Conservation (phyloP, 2,329 filamentous ascomycete species). For the Aspergillus awamori region DNA sequence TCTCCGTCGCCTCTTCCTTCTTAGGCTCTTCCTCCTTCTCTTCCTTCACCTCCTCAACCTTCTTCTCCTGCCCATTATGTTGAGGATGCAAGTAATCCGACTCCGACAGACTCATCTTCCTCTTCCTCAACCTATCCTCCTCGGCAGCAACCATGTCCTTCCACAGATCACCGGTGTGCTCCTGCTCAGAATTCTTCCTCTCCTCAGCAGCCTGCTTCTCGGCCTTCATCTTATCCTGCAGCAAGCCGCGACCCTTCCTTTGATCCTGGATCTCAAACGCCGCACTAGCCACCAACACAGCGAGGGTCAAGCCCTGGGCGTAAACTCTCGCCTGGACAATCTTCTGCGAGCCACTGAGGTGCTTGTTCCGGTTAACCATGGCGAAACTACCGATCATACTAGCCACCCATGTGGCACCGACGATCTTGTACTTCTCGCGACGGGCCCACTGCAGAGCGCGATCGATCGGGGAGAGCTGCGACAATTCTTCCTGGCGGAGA, state of each 20-base stretch:
- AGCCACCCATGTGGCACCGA: slow-evolving; percentile 78
- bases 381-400: slow-evolving; percentile 75
- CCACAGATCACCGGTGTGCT: slow-evolving; percentile 93
- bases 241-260: slow-evolving; percentile 64
- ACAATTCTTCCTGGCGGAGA: slow-evolving; percentile 56
- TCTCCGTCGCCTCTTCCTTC: background rate
- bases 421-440: slow-evolving; percentile 83
- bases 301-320: slow-evolving; percentile 84
- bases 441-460: slow-evolving; percentile 72
- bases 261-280: slow-evolving; percentile 76
- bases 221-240: slow-evolving; percentile 61
- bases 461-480: slow-evolving; percentile 58
- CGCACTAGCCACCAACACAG: slow-evolving; percentile 78
- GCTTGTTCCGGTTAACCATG: slow-evolving; percentile 76
- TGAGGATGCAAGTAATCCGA: slow-evolving; percentile 26
- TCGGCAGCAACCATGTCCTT: slow-evolving; percentile 58
- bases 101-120: slow-evolving; percentile 42
- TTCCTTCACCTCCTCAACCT: slow-evolving; percentile 12
- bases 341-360: slow-evolving; percentile 77
- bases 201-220: slow-evolving; percentile 78
- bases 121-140: slow-evolving; percentile 48
- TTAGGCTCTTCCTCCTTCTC: slow-evolving; percentile 12
- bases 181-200: slow-evolving; percentile 59
- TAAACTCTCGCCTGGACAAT: slow-evolving; percentile 93
- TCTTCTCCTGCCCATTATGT: slow-evolving; percentile 6